A percentile compares a stretch with the other conserved stretches of the same genome.
Evolutionary conservation across 148 eudicot genomes (phyloP).

Genomic region (Heliosperma pusillum): DNA sequence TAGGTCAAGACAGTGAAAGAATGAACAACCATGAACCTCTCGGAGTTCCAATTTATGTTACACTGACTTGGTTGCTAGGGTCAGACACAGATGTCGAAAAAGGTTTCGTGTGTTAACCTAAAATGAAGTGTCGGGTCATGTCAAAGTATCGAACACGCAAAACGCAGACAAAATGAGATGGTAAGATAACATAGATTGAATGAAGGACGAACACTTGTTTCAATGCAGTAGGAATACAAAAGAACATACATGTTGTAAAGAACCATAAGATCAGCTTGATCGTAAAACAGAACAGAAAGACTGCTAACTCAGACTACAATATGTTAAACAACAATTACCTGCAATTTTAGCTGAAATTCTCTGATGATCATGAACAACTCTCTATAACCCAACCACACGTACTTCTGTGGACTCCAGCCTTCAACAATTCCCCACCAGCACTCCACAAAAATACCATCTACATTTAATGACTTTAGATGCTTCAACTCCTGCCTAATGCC

Average conservation of each 20-base stretch:
- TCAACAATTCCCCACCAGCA: constrained; percentile 87
- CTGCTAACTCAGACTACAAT: neutral
- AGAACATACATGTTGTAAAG: neutral
- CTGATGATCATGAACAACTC: constrained; percentile 56
- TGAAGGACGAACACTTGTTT: neutral
- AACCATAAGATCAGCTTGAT: neutral
- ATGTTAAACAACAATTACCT: constrained; percentile 34
- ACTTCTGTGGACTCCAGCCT: constrained; percentile 57
- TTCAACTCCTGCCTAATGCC: constrained; percentile 52
- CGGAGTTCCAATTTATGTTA: neutral
- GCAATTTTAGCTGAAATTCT: constrained; percentile 57
- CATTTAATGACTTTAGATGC: constrained; percentile 54
- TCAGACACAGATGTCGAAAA: no score
- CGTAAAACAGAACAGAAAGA: neutral
- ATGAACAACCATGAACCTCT: neutral
- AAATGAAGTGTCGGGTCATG: no score
- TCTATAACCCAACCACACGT: constrained; percentile 64
- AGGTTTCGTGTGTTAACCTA: no score
- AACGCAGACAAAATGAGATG: no score
- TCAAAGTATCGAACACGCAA: no score
- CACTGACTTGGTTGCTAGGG: no score
- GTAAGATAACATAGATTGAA: no score
- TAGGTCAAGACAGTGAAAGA: neutral
- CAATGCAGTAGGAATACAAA: neutral
- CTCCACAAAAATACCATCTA: constrained; percentile 58